phyloP scores from a whole-genome alignment of 306 rosid genomes.

The Quercus ilex region DNA sequence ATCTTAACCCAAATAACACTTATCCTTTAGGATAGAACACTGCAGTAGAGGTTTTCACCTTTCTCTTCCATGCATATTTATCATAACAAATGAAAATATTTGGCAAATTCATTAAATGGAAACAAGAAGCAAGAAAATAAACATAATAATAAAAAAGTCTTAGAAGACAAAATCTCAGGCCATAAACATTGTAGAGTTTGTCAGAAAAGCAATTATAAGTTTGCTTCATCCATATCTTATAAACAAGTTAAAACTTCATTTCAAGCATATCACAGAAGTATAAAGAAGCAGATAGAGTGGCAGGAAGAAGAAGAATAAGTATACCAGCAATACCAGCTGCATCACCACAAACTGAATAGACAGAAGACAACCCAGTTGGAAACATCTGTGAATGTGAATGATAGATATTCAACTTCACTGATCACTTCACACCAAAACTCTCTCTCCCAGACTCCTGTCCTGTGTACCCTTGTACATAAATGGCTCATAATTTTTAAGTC shows the following conservation, averaged over 20 bases:
- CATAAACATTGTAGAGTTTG: neutral
- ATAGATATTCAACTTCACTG: neutral
- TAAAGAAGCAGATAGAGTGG: neutral
- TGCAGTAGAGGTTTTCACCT: neutral
- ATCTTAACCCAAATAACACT: neutral
- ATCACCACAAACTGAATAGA: slow-evolving; percentile 17
- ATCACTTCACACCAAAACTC: neutral
- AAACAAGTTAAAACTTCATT: neutral
- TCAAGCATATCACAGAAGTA: neutral
- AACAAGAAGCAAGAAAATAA: neutral
- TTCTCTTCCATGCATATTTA: neutral
- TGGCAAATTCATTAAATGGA: neutral
- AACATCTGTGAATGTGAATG: neutral
- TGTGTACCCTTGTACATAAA: neutral
- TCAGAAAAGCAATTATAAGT: neutral
- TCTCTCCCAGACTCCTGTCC: neutral
- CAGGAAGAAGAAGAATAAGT: neutral
- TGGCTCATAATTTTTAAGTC: neutral
- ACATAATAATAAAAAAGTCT: neutral
- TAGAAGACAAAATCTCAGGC: neutral
- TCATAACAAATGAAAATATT: neutral
- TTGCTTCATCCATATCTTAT: neutral
- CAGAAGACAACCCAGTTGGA: slow-evolving; percentile 24
- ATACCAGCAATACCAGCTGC: slow-evolving; percentile 46
- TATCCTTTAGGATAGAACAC: neutral